These are phyloP conservation scores for Pichia thaimueangensis DNA, from an alignment of 805 yeast species.

Conservation along the genomic window DNA sequence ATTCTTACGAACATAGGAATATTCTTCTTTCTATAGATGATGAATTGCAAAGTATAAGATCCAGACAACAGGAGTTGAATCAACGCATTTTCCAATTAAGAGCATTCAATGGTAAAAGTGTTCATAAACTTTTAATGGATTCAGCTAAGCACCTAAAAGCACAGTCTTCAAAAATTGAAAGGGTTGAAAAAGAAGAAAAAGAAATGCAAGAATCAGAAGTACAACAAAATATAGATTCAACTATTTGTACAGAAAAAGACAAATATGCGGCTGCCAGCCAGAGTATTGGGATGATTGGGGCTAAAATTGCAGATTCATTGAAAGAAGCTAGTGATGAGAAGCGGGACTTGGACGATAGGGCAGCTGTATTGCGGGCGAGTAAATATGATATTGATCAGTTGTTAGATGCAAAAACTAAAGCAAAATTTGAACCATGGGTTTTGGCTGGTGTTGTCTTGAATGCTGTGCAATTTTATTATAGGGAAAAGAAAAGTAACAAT, in stretches of 20 bases:
- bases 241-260: constrained; percentile 8
- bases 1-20: constrained; percentile 25
- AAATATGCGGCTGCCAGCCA: constrained; percentile 13
- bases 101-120: constrained; percentile 29
- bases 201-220: background rate
- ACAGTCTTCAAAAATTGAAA: background rate
- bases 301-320: constrained; percentile 1
- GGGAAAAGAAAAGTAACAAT: constrained; percentile 13
- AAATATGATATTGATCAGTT: constrained; percentile 23
- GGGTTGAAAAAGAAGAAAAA: background rate
- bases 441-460: constrained; percentile 33
- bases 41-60: constrained; percentile 9
- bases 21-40: constrained; percentile 17
- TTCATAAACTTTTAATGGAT: constrained; percentile 21
- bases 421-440: constrained; percentile 32
- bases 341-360: constrained; percentile 14
- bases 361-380: constrained; percentile 17
- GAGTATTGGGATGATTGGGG: constrained; percentile 3
- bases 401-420: constrained; percentile 17
- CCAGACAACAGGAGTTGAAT: constrained; percentile 3
- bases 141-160: constrained; percentile 21
- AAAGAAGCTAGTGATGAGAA: constrained; percentile 14
- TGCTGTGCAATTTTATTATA: constrained; percentile 28
- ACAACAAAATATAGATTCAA: background rate
- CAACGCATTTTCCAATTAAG: constrained; percentile 20